Evolutionary conservation across 257 asterid species (phyloP), one percentile per base, ranked within the genome.

Genomic region (Primulina huaijiensis): DNA sequence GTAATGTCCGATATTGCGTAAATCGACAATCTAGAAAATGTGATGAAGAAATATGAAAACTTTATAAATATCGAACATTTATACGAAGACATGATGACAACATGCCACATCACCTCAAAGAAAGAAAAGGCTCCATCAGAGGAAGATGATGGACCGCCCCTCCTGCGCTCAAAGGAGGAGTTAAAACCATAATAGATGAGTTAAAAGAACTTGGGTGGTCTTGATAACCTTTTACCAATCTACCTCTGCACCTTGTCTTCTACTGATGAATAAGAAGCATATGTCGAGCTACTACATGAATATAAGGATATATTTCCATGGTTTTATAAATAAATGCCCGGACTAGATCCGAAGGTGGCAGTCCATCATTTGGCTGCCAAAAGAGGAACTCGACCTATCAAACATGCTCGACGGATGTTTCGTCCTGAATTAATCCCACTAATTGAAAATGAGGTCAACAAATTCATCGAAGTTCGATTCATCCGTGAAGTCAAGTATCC

Each of bases 311-410:
- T 73, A 0, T 65, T 73, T 29, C 56, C 38, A 17, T 73, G 72
- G 62, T 58, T 69, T 0, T 67, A 52, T 23, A 53, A 74, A n/a
- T 60, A 74, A 53, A 74, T 74, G 59, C 65, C 64, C 0, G 57
- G 73, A 0, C 9, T 74, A 5, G 43, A 67, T 7, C 74, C 70
- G 2, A 74, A 74, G 16, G 73, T 74, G 1, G 60, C 31, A 1
- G 58, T 33, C 1, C 68, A 66, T 21, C 62, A 60, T 17, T 12
- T 60, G 8, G 33, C 58, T 0, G n/a, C 33, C 29, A 27, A 27
- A 27, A 27, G 29, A 27, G 29, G 29, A 27, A 2, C 29, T 27
- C 29, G 29, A 27, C 29, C 29, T 1, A 27, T 27, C 29, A 27
- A 27, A 2, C 29, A 27, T 1, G 29, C 29, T 27, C 29, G 1